These are phyloP conservation scores for Wickerhamomyces canadensis DNA, from an alignment of 805 yeast genomes.

Conservation along the genomic window DNA sequence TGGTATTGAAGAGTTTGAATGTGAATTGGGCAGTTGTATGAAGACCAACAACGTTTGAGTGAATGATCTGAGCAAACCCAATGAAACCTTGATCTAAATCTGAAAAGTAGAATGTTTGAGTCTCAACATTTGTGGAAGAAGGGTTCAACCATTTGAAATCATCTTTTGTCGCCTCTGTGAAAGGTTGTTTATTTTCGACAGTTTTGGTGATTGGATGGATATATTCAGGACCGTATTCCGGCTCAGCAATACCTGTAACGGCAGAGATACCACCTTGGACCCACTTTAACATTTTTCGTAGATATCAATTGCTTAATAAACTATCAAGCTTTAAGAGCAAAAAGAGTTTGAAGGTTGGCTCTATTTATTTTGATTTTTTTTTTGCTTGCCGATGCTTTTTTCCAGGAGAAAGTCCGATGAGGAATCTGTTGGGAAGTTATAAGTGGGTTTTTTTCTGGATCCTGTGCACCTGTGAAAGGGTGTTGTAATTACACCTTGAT, in stretches of 20 bases:
- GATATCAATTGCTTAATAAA: too few species aligned
- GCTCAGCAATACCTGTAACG: slow-evolving; percentile 95
- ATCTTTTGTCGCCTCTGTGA: slow-evolving; percentile 47
- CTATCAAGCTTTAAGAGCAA: too few species aligned
- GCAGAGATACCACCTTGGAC: slow-evolving; percentile 85
- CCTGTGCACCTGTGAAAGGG: too few species aligned
- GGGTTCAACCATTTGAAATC: slow-evolving; percentile 80
- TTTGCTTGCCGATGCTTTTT: too few species aligned
- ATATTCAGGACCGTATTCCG: slow-evolving; percentile 91
- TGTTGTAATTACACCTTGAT: too few species aligned
- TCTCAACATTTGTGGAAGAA: slow-evolving; percentile 84
- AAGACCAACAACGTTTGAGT: slow-evolving; percentile 84
- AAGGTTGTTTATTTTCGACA: slow-evolving; percentile 52
- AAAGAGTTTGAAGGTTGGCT: too few species aligned
- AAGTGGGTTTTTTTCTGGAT: too few species aligned
- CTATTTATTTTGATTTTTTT: too few species aligned
- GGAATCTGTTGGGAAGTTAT: too few species aligned
- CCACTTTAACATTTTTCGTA: slow-evolving; percentile 74
- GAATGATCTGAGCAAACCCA: slow-evolving; percentile 93
- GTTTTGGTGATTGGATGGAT: slow-evolving; percentile 75
- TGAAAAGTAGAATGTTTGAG: slow-evolving; percentile 85
- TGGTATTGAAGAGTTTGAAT: slow-evolving; percentile 64
- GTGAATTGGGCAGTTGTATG: slow-evolving; percentile 93
- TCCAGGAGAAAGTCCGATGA: too few species aligned
- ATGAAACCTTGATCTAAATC: slow-evolving; percentile 54